Conservation (phyloP, 2,329 filamentous ascomycete genomes). For the Neophaeococcomyces aloes region DNA sequence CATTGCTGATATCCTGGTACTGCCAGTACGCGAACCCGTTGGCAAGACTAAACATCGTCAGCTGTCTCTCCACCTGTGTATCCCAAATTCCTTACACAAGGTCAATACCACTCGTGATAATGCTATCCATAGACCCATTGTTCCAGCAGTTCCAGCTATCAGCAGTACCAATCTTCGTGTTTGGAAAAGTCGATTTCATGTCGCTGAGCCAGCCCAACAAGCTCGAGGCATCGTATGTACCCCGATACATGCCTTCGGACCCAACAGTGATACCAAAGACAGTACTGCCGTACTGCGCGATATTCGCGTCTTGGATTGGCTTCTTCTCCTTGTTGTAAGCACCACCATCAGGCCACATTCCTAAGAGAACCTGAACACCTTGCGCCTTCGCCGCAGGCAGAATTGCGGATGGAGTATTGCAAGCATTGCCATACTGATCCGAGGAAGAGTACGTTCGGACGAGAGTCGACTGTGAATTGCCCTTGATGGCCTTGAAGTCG, state of each 20-base stretch:
- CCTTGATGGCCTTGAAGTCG: constrained; percentile 53
- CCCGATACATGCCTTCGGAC: constrained; percentile 60
- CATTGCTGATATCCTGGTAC: constrained; percentile 47
- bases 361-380: constrained; percentile 58
- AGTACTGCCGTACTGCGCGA: constrained; percentile 42
- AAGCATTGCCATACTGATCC: constrained; percentile 36
- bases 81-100: constrained; percentile 38
- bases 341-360: constrained; percentile 59
- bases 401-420: constrained; percentile 52
- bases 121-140: constrained; percentile 55
- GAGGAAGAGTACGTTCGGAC: constrained; percentile 58
- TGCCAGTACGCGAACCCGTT: constrained; percentile 70
- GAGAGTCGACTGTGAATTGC: constrained; percentile 40
- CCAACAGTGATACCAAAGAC: constrained; percentile 62
- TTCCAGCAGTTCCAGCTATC: constrained; percentile 64
- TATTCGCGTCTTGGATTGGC: constrained; percentile 40
- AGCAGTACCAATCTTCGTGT: constrained; percentile 54
- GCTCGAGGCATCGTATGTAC: constrained; percentile 52
- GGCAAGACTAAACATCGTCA: constrained; percentile 35
- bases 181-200: constrained; percentile 46
- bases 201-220: constrained; percentile 53
- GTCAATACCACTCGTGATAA: constrained; percentile 50
- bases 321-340: constrained; percentile 52
- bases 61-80: background rate
- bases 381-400: constrained; percentile 55